A percentile compares a stretch with the other conserved stretches of the same genome.
These are phyloP conservation scores for Morella rubra DNA, from an alignment of 306 rosid genomes.

Conservation along the genomic window DNA sequence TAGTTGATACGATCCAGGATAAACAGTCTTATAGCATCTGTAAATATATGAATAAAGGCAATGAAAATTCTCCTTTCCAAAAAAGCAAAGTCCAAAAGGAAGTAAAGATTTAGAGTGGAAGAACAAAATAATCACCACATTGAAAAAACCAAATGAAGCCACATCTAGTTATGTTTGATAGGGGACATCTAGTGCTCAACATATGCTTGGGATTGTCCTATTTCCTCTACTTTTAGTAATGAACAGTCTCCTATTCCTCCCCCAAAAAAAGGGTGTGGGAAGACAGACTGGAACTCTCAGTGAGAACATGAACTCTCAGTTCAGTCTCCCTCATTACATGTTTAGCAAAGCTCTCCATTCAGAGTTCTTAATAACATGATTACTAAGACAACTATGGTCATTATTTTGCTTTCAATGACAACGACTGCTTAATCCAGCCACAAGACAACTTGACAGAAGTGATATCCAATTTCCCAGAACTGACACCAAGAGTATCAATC, in stretches of 20 bases:
- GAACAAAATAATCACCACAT: not conserved
- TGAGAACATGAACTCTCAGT: not conserved
- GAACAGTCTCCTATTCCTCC: not conserved
- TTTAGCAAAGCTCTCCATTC: not conserved
- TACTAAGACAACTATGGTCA: not conserved
- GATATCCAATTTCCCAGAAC: not conserved
- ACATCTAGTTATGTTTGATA: not conserved
- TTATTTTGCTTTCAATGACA: not conserved
- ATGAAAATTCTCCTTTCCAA: not conserved
- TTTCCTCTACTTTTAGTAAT: not conserved
- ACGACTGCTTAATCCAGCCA: not conserved
- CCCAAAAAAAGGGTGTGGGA: not conserved
- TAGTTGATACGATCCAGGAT: not conserved
- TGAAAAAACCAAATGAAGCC: not conserved
- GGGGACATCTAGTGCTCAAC: not conserved
- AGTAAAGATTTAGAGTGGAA: not conserved
- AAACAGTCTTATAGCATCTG: not conserved
- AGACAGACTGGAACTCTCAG: not conserved
- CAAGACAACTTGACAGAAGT: not conserved
- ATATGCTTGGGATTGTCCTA: not conserved
- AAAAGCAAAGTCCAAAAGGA: not conserved
- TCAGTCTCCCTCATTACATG: not conserved
- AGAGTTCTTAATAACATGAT: not conserved
- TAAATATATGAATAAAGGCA: not conserved
- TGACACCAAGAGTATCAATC: not conserved